phyloP scores from a whole-genome alignment of 2,329 filamentous ascomycete genomes.

The Aspergillus flavus region DNA sequence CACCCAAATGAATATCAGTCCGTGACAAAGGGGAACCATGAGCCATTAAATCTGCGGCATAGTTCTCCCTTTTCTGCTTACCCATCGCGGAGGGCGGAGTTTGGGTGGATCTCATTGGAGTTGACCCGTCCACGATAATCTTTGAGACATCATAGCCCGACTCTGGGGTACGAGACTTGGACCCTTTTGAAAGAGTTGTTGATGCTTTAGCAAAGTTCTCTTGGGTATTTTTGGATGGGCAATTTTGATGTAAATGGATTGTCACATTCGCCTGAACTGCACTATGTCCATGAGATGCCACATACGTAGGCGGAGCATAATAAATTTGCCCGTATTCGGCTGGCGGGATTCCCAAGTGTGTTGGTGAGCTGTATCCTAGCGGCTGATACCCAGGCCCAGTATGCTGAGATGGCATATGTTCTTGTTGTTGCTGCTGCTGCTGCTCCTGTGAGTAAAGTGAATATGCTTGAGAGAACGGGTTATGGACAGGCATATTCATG shows the following conservation, averaged over 20 bases:
- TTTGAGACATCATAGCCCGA: conserved; percentile 37
- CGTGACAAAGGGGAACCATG: background rate
- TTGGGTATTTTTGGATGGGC: conserved; percentile 10
- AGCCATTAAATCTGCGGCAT: background rate
- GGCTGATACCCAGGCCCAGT: conserved; percentile 22
- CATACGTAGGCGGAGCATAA: conserved; percentile 29
- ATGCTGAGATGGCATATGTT: conserved; percentile 1
- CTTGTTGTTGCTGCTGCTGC: conserved; percentile 24
- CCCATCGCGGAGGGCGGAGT: conserved; percentile 21
- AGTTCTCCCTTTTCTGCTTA: conserved; percentile 19
- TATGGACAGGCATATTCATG: conserved; percentile 26
- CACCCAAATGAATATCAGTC: conserved; percentile 14
- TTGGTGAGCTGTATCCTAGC: conserved; percentile 21
- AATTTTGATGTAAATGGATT: conserved; percentile 10
- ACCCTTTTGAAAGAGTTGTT: background rate
- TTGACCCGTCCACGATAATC: conserved; percentile 43
- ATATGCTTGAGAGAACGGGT: conserved; percentile 31
- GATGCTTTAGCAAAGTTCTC: conserved; percentile 1
- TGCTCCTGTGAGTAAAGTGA: conserved; percentile 32
- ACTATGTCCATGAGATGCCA: conserved; percentile 22
- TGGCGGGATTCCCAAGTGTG: conserved; percentile 21
- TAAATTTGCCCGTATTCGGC: conserved; percentile 28
- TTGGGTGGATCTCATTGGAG: conserved; percentile 27
- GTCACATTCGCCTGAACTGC: conserved; percentile 1
- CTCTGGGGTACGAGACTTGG: background rate